Base-by-base conservation (phyloP, 2,329 filamentous ascomycete species). In the Penicillium sp. region DNA sequence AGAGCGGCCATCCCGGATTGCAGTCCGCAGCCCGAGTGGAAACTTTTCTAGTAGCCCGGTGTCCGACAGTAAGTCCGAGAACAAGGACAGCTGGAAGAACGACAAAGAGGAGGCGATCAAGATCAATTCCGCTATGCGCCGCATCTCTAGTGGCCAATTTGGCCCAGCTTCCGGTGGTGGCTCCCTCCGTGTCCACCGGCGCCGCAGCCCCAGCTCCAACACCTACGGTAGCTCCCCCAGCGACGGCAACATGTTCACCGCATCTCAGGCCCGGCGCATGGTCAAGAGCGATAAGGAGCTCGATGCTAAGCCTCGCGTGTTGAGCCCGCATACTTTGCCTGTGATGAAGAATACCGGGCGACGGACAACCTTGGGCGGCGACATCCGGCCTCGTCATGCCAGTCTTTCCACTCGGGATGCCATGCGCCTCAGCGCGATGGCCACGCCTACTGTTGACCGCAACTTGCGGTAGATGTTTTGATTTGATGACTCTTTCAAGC, bases 241-340 rank as follows among this genome's bases (percentile, higher is more conserved):
- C 46, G 81, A 84, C 58, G 81, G 80, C 51, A 73, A 74, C 7
- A 76, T 86, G 68, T 87, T 88, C 68, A 86, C 83, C 0, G 82
- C 84, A 22, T 79, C 81, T 48, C 84, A 87, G 55, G 84, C 85
- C 24, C 77, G 86, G 39, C 77, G 86, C 13, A 87, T 88, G 82
- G 81, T 84, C 35, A 84, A 81, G 64, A 80, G 76, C 43, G 80
- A 84, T 28, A 82, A 81, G 58, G 81, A 82, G 38, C 74, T 76
- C 44, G 79, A 81, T 16, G 76, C 74, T 62, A 80, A 79, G 53
- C 72, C 72, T 35, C 81, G 78, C 50, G 83, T 88, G 13, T 71
- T 88, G 44, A 85, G 82, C 58, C 85, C 86, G 25, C 76, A 84
- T 30, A 78, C 77, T 25, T 74, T 81, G 16, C 80, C 83, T 1